These are phyloP conservation scores for Apophysomyces ossiformis DNA, from an alignment of 371 early-diverging fungal species.

Conservation along the genomic window DNA sequence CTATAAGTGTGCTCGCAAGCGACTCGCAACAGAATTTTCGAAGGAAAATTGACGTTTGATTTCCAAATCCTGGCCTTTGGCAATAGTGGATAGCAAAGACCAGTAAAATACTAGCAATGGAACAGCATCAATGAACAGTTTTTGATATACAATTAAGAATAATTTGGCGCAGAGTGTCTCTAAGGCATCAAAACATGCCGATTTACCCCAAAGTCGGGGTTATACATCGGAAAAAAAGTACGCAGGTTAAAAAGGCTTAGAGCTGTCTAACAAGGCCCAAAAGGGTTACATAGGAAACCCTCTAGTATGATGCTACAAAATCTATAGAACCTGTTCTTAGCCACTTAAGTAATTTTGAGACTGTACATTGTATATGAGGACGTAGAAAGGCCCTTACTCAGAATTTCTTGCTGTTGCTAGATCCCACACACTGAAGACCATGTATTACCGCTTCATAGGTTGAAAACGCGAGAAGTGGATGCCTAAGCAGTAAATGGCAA, in stretches of 20 bases:
- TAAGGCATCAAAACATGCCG: too few species aligned
- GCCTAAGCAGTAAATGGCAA: neutral
- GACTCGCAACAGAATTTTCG: too few species aligned
- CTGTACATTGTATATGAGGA: neutral
- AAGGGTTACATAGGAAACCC: neutral
- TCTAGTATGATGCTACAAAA: neutral
- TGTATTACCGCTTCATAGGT: neutral
- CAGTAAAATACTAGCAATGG: too few species aligned
- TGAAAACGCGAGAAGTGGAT: neutral
- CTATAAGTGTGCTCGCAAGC: too few species aligned
- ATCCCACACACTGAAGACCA: neutral
- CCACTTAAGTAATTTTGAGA: neutral
- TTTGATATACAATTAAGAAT: too few species aligned
- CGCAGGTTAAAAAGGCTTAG: neutral
- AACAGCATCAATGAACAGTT: too few species aligned
- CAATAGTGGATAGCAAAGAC: too few species aligned
- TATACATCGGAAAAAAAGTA: neutral
- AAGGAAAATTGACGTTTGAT: too few species aligned
- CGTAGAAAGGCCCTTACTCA: neutral
- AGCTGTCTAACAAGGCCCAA: neutral
- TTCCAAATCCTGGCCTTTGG: too few species aligned
- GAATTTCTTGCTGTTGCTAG: conserved; percentile 1
- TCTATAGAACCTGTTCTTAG: neutral
- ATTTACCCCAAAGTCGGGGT: too few species aligned
- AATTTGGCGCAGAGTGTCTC: too few species aligned